A percentile compares a stretch with the other conserved stretches of the same genome.
phyloP scores from a whole-genome alignment of 148 eudicot genomes.

The Chenopodium album region DNA sequence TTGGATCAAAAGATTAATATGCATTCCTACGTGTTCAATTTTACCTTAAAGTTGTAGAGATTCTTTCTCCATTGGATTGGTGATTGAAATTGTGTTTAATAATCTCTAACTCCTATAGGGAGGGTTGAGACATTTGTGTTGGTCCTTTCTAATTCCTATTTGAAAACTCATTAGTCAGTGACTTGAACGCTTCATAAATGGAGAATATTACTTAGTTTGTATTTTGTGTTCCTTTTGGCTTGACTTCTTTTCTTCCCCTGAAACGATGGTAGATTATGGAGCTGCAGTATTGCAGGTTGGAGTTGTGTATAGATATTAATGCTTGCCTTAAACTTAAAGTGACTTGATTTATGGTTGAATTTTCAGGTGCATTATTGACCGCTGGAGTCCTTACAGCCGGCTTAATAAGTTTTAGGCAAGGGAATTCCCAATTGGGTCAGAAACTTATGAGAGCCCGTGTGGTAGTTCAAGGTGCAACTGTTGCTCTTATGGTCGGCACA shows the following conservation, averaged over 20 bases:
- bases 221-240: not conserved
- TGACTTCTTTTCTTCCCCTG: not conserved
- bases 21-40: not conserved
- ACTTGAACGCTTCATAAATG: not conserved
- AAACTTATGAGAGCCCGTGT: slow-evolving; percentile 95
- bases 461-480: slow-evolving; percentile 89
- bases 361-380: slow-evolving; percentile 77
- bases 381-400: slow-evolving; percentile 94
- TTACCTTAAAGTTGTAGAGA: not conserved
- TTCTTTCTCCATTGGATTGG: not conserved
- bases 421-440: slow-evolving; percentile 78
- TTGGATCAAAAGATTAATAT: not conserved
- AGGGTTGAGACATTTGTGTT: not conserved
- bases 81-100: not conserved
- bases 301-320: not conserved
- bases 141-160: not conserved
- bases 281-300: not conserved
- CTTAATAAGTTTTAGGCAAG: slow-evolving; percentile 77
- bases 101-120: not conserved
- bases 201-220: not conserved
- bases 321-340: not conserved
- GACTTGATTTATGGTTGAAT: not conserved
- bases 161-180: not conserved
- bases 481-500: slow-evolving; percentile 83
- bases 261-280: not conserved